Base-by-base conservation (phyloP, 2,329 filamentous ascomycete genomes). In the Trichoderma koningii region DNA sequence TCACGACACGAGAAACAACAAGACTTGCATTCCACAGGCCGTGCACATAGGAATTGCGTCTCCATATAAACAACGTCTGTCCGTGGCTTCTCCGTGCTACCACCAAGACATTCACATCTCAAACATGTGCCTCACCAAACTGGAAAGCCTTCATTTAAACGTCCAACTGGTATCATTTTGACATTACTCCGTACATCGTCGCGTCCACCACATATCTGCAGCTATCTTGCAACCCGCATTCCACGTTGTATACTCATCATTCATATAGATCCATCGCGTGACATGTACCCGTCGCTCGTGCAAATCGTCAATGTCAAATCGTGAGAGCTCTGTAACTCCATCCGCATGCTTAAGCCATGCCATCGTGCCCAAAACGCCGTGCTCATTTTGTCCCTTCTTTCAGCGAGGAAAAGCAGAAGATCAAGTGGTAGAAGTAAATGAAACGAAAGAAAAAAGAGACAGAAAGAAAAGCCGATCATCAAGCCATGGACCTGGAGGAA, bases 401-500 rank as follows among this genome's bases (percentile, higher is more conserved):
- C 10, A 41, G 38, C 7, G 3, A 34, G 6, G 12, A 34, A 50
- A 15, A 7, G 10, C 7, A 28, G 5, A 28, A 28, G 6, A 1
- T 30, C 1, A 30, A 30, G 30, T 30, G 30, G 30, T 9, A 30
- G 30, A 30, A 30, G 30, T 30, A 9, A 30, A 30, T 30, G 30
- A 9, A 30, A 30, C 9, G 2, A 7, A 30, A 7, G 3, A 9
- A 23, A 34, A 47, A 38, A 59, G 30, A 45, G 66, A 34, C 4
- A 15, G 50, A 28, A n/a, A 7, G 14, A 9, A 26, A 21, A 57
- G 44, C 51, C 45, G 23, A 41, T 34, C 41, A 69, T 73, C 65
- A 74, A 61, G 66, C 73, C 66, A 71, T 71, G 44, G 71, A 74
- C 66, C 72, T 68, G 19, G 68, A 66, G 30, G 68, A 68, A 66